phyloP scores from a whole-genome alignment of 352 stramenopile genomes.

The Pythium coloratum region DNA sequence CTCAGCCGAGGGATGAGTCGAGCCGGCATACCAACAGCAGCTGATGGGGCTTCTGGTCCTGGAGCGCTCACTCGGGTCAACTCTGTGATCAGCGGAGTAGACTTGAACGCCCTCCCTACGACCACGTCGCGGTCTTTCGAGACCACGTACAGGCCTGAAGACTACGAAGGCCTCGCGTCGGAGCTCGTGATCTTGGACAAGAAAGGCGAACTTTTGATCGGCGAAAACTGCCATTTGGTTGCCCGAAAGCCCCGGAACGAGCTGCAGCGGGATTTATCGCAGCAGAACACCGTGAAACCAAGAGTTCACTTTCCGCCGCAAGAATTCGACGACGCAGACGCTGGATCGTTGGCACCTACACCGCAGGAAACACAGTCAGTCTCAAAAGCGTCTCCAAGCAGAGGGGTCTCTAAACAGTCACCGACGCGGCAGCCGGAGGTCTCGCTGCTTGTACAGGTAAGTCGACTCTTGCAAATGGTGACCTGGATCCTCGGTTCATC shows the following conservation, averaged over 20 bases:
- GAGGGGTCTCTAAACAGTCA: neutral
- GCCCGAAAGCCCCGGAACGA: slow-evolving; percentile 42
- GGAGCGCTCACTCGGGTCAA: neutral
- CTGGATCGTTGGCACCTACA: neutral
- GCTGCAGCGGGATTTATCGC: slow-evolving; percentile 39
- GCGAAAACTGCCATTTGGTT: slow-evolving; percentile 56
- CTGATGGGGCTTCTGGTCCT: neutral
- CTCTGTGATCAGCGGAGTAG: neutral
- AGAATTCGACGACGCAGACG: neutral
- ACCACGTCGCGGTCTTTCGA: slow-evolving; percentile 18
- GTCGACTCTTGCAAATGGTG: neutral
- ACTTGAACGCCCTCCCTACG: neutral
- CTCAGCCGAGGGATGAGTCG: slow-evolving; percentile 9
- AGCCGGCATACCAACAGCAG: neutral
- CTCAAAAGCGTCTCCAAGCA: neutral
- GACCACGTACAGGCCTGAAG: slow-evolving; percentile 48
- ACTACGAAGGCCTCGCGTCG: slow-evolving; percentile 54
- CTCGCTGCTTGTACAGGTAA: neutral
- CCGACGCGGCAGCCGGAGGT: neutral
- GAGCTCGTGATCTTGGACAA: slow-evolving; percentile 42
- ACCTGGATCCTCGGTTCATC: neutral
- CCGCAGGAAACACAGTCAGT: neutral
- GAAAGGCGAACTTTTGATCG: slow-evolving; percentile 45
- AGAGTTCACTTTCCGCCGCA: slow-evolving; percentile 33
- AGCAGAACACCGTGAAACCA: slow-evolving; percentile 37